A percentile compares a stretch with the other conserved stretches of the same genome.
Evolutionary conservation across 768 basidiomycete genomes (phyloP).

Genomic region (Chiua virens): DNA sequence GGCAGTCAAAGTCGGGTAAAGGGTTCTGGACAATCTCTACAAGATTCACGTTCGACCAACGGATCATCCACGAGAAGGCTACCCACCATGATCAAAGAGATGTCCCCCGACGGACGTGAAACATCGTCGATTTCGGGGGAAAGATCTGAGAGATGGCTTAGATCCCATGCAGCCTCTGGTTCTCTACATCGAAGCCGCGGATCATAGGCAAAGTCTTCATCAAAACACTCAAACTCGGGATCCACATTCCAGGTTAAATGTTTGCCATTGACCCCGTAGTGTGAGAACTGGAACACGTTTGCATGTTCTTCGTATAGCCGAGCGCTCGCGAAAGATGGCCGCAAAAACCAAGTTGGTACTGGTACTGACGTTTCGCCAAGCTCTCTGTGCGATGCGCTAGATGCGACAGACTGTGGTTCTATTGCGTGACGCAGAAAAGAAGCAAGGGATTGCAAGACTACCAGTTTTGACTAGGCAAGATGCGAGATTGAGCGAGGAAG

Average conservation of each 20-base stretch:
- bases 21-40: slow-evolving; percentile 66
- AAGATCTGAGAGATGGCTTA: slow-evolving; percentile 33
- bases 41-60: slow-evolving; percentile 10
- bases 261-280: slow-evolving; percentile 9
- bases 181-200: slow-evolving; percentile 13
- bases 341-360: slow-evolving; percentile 63
- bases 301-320: slow-evolving; percentile 58
- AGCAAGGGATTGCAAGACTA: slow-evolving; percentile 71
- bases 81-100: slow-evolving; percentile 28
- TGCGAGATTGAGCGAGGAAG: slow-evolving; percentile 3
- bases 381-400: slow-evolving; percentile 13
- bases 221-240: slow-evolving; percentile 22
- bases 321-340: slow-evolving; percentile 52
- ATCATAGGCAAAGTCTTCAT: slow-evolving; percentile 33
- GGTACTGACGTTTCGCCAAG: slow-evolving; percentile 12
- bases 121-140: slow-evolving; percentile 15
- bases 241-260: slow-evolving; percentile 28
- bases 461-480: slow-evolving; percentile 66
- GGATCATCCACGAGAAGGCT: slow-evolving; percentile 16
- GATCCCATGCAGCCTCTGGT: slow-evolving; percentile 29
- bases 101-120: slow-evolving; percentile 15
- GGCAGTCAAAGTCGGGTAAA: slow-evolving; percentile 79
- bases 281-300: slow-evolving; percentile 37
- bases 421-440: slow-evolving; percentile 59
- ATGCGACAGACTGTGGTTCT: slow-evolving; percentile 18